phyloP scores from a whole-genome alignment of 306 rosid genomes.

The Nissolia schottii region DNA sequence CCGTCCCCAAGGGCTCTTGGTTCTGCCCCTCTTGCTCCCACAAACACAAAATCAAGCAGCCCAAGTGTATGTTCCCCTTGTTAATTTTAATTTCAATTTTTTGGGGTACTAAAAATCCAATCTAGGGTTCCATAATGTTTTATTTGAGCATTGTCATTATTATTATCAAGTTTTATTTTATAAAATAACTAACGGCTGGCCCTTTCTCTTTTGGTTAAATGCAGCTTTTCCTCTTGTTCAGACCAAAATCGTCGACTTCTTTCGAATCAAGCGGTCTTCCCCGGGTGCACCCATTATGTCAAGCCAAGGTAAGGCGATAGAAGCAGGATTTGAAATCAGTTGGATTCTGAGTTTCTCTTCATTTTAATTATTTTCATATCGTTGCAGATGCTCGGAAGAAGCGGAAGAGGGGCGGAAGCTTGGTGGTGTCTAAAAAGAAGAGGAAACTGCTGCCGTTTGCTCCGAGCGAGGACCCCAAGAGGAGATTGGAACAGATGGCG shows the following conservation, averaged over 20 bases:
- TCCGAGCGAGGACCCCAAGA: constrained; percentile 54
- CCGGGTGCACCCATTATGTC: constrained; percentile 3
- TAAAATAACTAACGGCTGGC: neutral
- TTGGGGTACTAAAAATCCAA: neutral
- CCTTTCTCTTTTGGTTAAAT: neutral
- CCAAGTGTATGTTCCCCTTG: constrained; percentile 36
- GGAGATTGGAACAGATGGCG: constrained; percentile 86
- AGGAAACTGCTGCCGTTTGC: constrained; percentile 55
- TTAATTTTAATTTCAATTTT: neutral
- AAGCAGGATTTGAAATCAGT: neutral
- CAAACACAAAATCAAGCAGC: constrained; percentile 28
- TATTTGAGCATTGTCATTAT: neutral
- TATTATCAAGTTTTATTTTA: too few species aligned
- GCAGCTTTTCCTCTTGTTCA: constrained; percentile 84
- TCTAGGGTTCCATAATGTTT: neutral
- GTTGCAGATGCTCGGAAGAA: constrained; percentile 51
- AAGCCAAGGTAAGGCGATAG: constrained; percentile 42
- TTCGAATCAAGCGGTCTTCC: constrained; percentile 53
- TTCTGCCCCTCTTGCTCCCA: constrained; percentile 62
- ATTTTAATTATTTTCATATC: neutral
- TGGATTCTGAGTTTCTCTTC: neutral
- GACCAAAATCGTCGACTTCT: constrained; percentile 84
- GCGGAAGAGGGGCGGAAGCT: constrained; percentile 47
- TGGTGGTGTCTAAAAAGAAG: constrained; percentile 63
- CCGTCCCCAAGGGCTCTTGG: constrained; percentile 78